These are phyloP conservation scores for Trametes elegans DNA, from an alignment of 768 basidiomycete genomes.

Conservation along the genomic window DNA sequence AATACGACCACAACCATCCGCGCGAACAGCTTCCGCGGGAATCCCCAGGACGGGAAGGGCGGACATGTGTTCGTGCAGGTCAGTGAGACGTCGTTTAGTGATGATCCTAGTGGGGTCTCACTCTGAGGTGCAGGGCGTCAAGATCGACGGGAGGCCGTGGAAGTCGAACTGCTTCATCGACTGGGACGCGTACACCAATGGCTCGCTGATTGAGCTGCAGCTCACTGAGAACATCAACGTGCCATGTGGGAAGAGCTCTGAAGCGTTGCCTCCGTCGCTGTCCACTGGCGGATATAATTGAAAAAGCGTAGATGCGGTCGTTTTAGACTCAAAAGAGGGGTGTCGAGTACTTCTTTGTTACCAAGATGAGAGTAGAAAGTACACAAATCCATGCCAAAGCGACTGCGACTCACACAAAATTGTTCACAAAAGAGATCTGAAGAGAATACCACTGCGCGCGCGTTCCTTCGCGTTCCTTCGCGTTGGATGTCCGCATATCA, in stretches of 20 bases:
- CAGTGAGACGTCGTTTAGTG: too few species aligned
- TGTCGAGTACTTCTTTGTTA: too few species aligned
- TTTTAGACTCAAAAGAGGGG: too few species aligned
- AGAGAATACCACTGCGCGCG: too few species aligned
- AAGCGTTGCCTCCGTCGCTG: conserved; percentile 56
- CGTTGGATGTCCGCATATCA: too few species aligned
- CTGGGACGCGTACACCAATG: conserved; percentile 59
- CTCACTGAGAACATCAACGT: conserved; percentile 52
- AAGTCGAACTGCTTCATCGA: conserved; percentile 65
- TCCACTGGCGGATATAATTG: conserved; percentile 57
- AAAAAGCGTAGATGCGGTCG: neutral
- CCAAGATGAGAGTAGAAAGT: too few species aligned
- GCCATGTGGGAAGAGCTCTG: conserved; percentile 45
- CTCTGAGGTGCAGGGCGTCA: conserved; percentile 43
- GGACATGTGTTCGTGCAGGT: conserved; percentile 60
- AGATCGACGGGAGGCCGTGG: conserved; percentile 54
- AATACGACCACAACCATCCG: conserved; percentile 56
- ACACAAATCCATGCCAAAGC: too few species aligned
- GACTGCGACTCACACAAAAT: too few species aligned
- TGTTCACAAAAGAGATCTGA: too few species aligned
- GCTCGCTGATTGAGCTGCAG: conserved; percentile 53
- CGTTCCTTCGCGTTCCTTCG: too few species aligned
- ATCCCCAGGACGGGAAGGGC: conserved; percentile 48
- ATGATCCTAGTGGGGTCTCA: neutral
- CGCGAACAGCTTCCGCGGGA: conserved; percentile 49